These are phyloP conservation scores for Pseudocercospora pini-densiflorae DNA, from an alignment of 2,329 filamentous ascomycete genomes.

Conservation along the genomic window DNA sequence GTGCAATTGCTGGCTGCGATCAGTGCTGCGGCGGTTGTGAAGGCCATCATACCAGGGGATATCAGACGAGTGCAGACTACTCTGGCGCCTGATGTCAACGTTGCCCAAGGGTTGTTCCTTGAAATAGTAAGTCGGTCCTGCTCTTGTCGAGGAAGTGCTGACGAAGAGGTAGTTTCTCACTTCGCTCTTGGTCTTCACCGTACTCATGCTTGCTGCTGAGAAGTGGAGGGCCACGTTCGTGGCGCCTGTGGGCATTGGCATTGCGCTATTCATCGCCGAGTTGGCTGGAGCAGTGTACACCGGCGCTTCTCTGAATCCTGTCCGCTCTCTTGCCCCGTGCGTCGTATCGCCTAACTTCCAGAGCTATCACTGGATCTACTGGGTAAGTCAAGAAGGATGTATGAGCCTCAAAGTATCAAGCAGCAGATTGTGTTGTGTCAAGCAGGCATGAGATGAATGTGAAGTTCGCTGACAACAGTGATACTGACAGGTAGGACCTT, in stretches of 20 bases:
- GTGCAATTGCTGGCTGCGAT: constrained; percentile 40
- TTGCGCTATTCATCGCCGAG: constrained; percentile 31
- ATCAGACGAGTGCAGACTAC: constrained; percentile 37
- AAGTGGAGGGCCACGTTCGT: constrained; percentile 40
- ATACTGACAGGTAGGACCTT: constrained; percentile 30
- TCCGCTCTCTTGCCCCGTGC: constrained; percentile 38
- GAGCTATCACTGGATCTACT: constrained; percentile 37
- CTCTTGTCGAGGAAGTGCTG: background rate
- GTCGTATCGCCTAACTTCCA: constrained; percentile 36
- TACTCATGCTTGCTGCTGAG: constrained; percentile 42
- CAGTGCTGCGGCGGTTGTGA: constrained; percentile 37
- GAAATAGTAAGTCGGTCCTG: constrained; percentile 35
- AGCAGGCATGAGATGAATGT: background rate
- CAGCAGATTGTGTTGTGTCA: no score
- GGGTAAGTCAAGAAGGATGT: constrained; percentile 21
- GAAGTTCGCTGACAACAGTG: constrained; percentile 12
- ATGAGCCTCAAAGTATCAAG: no score
- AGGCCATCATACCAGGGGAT: constrained; percentile 36
- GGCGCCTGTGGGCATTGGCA: constrained; percentile 30
- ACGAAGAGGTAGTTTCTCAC: constrained; percentile 36
- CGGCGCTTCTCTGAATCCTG: constrained; percentile 41
- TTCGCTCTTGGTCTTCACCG: constrained; percentile 36
- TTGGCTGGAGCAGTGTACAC: constrained; percentile 36
- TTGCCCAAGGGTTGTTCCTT: constrained; percentile 39
- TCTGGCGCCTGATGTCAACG: constrained; percentile 32